Conservation (phyloP, 139 green algal genomes). For the Chlorella vulgaris region DNA sequence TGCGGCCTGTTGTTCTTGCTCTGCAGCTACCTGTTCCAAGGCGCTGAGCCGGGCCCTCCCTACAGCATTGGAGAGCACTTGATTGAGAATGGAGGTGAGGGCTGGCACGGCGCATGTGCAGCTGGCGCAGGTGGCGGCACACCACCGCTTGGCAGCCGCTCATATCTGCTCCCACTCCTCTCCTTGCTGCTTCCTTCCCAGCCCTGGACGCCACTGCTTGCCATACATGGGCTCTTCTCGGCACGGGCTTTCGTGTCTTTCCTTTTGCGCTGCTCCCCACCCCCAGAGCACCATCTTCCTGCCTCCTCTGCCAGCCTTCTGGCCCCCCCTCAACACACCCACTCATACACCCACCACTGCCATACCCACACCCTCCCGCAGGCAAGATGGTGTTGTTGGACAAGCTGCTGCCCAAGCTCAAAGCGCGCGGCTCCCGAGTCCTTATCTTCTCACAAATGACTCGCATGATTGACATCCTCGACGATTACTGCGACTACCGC, state of each 20-base stretch:
- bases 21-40: constrained; percentile 76
- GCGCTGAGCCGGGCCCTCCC: constrained; percentile 92
- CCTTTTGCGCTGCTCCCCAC: too few relatives aligned
- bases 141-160: too few relatives aligned
- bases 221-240: too few relatives aligned
- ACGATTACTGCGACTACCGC: constrained; percentile 93
- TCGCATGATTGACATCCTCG: constrained; percentile 95
- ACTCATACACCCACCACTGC: neutral
- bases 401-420: constrained; percentile 87
- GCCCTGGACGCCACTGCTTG: too few relatives aligned
- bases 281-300: too few relatives aligned
- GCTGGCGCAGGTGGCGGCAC: too few relatives aligned
- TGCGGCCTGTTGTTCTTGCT: too few relatives aligned
- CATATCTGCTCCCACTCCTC: too few relatives aligned
- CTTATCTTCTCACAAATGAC: constrained; percentile 97
- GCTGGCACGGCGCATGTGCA: neutral
- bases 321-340: too few relatives aligned
- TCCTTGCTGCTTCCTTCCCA: too few relatives aligned
- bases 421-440: constrained; percentile 77
- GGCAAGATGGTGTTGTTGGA: constrained; percentile 95
- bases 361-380: neutral
- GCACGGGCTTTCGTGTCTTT: too few relatives aligned
- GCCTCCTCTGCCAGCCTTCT: too few relatives aligned
- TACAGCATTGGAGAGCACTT: constrained; percentile 92
- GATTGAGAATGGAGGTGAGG: constrained; percentile 72